Evolutionary conservation across 208 protist genomes (phyloP).

Genomic region (Leishmania lainsoni): DNA sequence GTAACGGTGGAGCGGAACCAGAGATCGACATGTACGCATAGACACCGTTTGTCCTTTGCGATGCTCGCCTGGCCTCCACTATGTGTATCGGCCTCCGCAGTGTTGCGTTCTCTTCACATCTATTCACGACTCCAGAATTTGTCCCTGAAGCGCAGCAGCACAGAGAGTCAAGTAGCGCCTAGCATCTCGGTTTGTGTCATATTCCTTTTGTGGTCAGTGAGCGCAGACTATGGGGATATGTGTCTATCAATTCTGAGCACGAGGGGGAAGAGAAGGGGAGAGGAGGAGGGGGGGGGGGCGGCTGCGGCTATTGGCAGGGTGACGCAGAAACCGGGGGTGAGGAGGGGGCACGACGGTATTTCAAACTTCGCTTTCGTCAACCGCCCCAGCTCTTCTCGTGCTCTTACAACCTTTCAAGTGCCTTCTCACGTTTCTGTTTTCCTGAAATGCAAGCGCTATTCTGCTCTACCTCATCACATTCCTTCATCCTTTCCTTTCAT

Average conservation of each 20-base stretch:
- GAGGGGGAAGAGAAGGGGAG: neutral
- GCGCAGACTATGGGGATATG: neutral
- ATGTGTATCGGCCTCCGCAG: neutral
- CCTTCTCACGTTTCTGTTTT: neutral
- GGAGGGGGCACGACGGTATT: neutral
- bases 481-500: neutral
- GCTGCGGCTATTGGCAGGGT: neutral
- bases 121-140: neutral
- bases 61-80: neutral
- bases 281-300: neutral
- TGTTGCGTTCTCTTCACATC: neutral
- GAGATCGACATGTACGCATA: neutral
- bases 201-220: neutral
- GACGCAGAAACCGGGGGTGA: neutral
- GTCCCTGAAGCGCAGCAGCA: neutral
- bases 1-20: neutral
- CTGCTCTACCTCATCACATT: neutral
- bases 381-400: neutral
- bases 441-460: neutral
- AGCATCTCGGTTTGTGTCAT: neutral
- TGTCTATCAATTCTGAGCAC: neutral
- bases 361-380: neutral
- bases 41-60: neutral
- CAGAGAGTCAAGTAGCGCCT: neutral
- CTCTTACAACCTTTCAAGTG: neutral